Percentiles rank a stretch among this genome's conserved stretches.
Evolutionary conservation across 2,329 filamentous ascomycete genomes (phyloP).

Genomic region (Celoporthe dispersa): DNA sequence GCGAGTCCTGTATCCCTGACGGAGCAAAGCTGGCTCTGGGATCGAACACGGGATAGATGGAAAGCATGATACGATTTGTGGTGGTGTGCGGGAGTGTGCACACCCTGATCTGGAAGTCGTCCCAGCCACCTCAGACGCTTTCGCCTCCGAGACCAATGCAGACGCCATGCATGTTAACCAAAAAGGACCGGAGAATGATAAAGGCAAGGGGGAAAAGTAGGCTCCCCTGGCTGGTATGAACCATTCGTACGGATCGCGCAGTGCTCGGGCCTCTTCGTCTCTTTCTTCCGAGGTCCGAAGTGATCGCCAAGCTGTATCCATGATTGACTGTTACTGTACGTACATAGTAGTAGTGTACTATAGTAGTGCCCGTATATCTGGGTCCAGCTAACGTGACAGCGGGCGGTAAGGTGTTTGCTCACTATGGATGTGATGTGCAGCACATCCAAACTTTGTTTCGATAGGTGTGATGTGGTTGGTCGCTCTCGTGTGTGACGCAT

Average conservation of each 20-base stretch:
- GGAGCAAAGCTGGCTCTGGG: neutral
- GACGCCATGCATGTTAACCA: too few species aligned
- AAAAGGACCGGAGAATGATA: too few species aligned
- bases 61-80: neutral
- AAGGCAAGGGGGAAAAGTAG: too few species aligned
- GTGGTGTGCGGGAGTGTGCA: neutral
- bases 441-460: neutral
- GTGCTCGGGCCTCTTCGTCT: neutral
- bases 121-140: neutral
- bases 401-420: neutral
- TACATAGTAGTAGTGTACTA: neutral
- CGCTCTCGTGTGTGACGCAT: neutral
- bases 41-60: neutral
- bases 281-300: neutral
- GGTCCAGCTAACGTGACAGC: neutral
- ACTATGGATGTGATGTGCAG: neutral
- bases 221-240: neutral
- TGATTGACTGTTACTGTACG: neutral
- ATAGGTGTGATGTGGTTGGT: neutral
- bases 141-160: neutral
- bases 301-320: neutral
- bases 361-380: neutral
- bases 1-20: neutral
- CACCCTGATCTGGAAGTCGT: neutral
- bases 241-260: neutral